Base-by-base conservation (phyloP, 2,329 filamentous ascomycete genomes). In the Monilinia fructigena region DNA sequence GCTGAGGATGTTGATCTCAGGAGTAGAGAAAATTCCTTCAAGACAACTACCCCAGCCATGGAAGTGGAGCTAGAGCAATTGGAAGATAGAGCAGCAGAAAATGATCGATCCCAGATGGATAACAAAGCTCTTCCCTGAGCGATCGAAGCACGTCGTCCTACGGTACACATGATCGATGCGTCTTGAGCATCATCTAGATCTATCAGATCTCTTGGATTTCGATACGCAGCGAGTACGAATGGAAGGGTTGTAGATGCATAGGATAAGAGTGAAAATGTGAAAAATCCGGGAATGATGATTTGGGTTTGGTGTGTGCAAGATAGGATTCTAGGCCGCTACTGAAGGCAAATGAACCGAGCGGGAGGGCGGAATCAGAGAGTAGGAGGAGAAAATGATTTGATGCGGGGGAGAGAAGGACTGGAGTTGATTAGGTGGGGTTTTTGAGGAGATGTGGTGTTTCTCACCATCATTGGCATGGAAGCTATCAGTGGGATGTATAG, bases 321-420 rank as follows among this genome's bases (percentile, higher is more conserved):
- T 89, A 94, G 52, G 91, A 94, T 79, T 95, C 91, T 20, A 95
- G 84, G 3, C 91, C 91, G 72, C 86, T 90, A 80, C 88, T 91
- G 80, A 94, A 95, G 73, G 91, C 91, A 79, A 95, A 95, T n/a
- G 91, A 92, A 66, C 91, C 91, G 0, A 95, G 82, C 0, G 91
- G 91, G 2, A 95, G 85, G 18, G 90, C 90, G 1, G 91, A 93
- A 80, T 95, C 91, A 58, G 91, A 86, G 59, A 94, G 86, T 4
- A 95, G 82, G 42, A 94, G 85, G 48, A 93, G 85, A 70, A 89
- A 88, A 77, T 94, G 91, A 65, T 74, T 71, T 28, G 74, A 68
- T 12, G 71, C 69, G 11, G 72, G 20, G 18, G 66, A 52, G 23
- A 75, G 52, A 23, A 67, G 67, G 50, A 68, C 74, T 75, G 58